Base-by-base conservation (phyloP, 768 basidiomycete species). In the Trametes cubensis region DNA sequence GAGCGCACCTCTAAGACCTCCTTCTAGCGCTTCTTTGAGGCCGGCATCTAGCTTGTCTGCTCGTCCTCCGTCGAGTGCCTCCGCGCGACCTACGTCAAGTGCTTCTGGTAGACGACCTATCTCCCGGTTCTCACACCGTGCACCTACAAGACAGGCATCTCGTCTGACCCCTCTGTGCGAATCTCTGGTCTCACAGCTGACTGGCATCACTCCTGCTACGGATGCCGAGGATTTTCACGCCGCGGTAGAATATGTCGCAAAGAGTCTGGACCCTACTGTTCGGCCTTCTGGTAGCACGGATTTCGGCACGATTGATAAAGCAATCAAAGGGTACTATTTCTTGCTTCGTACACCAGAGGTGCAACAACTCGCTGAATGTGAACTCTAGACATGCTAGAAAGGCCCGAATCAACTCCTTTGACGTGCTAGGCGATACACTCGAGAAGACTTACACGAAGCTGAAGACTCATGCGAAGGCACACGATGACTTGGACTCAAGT, bases 361-460 rank as follows among this genome's bases (percentile, higher is more conserved):
- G n/a, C 45, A 15, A 2, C 42, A 23, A 25, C 28, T 39, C 0
- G 45, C 53, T 69, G 25, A 66, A 34, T 13, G 14, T 34, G 34
- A 34, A n/a, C 14, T 30, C 23, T 26, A 72, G 70, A 54, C 55
- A 60, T 49, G 23, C 55, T 23, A 63, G 88, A 69, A 92, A 92
- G 71, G 88, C 89, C 15, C 83, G 83, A 41, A 81, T 94, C 58
- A 84, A 87, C 62, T 84, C 85, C 14, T 78, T 82, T 51, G 86
- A 92, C 67, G 70, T 67, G 15, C 77, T 90, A 4, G 87, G 85
- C 15, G 77, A 81, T 28, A 89, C 89, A 0, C 70, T 93, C 15
- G 76, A 84, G 58, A 74, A 74, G n/a, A 78, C 82, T 0, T 86
- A 84, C 63, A 61, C 68, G 34, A 77, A 74, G 55, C 76, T 92